Percentiles rank a stretch among this genome's conserved stretches.
Conservation (phyloP, 352 stramenopile species). For the Globisporangium yorkense region DNA sequence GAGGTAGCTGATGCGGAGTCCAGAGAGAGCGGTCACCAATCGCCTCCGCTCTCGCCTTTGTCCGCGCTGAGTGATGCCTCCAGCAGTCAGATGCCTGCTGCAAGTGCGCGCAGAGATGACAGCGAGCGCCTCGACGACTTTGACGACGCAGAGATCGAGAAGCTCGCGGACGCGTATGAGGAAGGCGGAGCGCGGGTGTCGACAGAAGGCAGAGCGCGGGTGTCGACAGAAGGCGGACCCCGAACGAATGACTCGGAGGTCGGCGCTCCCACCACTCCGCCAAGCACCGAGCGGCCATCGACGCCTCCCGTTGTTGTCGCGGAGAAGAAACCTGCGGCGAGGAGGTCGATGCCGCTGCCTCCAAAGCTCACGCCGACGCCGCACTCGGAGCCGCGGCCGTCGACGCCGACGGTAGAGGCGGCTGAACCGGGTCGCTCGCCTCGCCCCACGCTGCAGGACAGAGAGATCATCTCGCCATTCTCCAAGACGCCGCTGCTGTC, state of each 20-base stretch:
- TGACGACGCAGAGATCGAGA: conserved; percentile 40
- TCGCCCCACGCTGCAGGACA: conserved; percentile 23
- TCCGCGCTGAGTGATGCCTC: not conserved
- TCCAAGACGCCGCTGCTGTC: conserved; percentile 62
- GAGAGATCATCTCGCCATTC: conserved; percentile 54
- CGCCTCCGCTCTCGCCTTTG: conserved; percentile 3
- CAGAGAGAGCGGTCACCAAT: not conserved
- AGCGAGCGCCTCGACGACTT: conserved; percentile 23
- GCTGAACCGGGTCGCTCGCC: conserved; percentile 29
- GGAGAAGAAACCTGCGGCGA: conserved; percentile 3
- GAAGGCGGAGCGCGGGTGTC: conserved; percentile 7
- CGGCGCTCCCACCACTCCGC: not conserved
- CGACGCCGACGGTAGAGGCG: conserved; percentile 13
- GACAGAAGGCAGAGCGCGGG: not conserved
- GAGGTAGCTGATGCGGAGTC: not conserved
- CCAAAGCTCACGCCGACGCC: conserved; percentile 1
- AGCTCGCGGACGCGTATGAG: conserved; percentile 62
- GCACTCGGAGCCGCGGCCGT: conserved; percentile 3
- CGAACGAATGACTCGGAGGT: too few species aligned
- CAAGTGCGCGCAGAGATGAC: not conserved
- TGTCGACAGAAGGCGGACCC: too few species aligned
- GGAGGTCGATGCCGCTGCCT: not conserved
- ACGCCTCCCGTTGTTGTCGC: not conserved
- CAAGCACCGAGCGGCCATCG: not conserved
- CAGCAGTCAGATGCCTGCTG: not conserved